Evolutionary conservation across 768 basidiomycete species (phyloP).

Genomic region (Suillus paluster): DNA sequence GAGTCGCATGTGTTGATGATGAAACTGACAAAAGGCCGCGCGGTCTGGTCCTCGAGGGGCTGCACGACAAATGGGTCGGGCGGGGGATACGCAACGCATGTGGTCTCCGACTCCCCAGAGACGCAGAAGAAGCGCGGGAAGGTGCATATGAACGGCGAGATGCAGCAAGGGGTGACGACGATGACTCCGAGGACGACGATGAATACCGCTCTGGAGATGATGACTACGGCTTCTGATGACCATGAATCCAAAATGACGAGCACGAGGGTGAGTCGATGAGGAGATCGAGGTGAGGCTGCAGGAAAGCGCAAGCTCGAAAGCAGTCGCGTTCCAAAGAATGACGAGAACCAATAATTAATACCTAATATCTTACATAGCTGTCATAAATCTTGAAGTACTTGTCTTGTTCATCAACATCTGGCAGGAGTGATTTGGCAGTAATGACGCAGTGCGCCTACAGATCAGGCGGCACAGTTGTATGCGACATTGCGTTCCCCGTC

Average conservation of each 20-base stretch:
- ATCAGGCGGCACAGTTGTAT: no score
- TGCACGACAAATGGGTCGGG: constrained; percentile 16
- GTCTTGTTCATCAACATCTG: background rate
- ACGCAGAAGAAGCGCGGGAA: constrained; percentile 1
- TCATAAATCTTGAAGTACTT: background rate
- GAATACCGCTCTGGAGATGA: background rate
- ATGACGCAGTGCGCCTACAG: background rate
- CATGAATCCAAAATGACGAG: background rate
- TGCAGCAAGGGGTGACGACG: background rate
- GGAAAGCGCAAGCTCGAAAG: background rate
- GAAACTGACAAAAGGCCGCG: background rate
- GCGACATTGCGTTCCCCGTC: no score
- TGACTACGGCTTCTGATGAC: background rate
- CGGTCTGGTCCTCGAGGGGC: constrained; percentile 10
- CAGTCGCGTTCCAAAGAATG: background rate
- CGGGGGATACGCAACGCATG: constrained; percentile 17
- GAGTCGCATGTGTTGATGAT: constrained; percentile 15
- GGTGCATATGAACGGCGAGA: background rate
- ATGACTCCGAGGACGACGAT: background rate
- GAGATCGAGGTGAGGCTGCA: background rate
- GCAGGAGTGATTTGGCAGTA: background rate
- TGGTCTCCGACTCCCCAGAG: constrained; percentile 13
- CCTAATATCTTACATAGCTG: background rate
- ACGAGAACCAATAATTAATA: background rate
- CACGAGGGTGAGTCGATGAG: background rate